Evolutionary conservation across 2,329 filamentous ascomycete genomes (phyloP), one percentile per base, ranked within the genome.

Genomic region (Pyricularia sp.): DNA sequence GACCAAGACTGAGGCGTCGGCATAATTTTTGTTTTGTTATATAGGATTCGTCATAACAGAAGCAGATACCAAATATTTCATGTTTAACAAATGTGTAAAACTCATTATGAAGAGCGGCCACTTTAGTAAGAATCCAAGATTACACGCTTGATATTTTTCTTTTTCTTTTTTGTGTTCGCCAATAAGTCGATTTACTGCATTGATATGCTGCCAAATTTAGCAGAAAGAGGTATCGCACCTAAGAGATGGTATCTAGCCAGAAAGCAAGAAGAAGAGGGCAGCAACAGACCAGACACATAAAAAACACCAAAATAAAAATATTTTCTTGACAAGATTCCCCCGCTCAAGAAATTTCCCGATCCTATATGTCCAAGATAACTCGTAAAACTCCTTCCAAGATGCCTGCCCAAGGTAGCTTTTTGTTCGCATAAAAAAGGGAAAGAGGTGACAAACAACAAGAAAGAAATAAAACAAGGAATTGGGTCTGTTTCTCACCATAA

Each of bases 1-100:
- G 68, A 81, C 79, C 70, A 81, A 81, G 73, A 79, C 76, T 72
- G 75, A 71, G 10, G 64, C 68, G 20, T 28, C 25, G 10, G 50
- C 50, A 7, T 58, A 66, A 28, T 17, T 64, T 17, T 26, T 23
- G 7, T 23, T 36, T 3, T 33, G 20, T 33, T 33, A 14, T 36
- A 30, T 6, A 36, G 33, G 12, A 36, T 50, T n/a, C 36, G 12
- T 42, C 42, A 9, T 50, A 7, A 50, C 20, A 50, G 42, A 50
- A 50, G 42, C 42, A 50, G 14, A 50, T 50, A 50, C 42, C 42
- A 50, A 20, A 50, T n/a, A 20, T 20, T 50, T 20, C 17, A n/a
- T 50, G 4, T 36, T 36, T 36, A 36, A 14, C 33, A 36, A 36
- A 12, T 36, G 4, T 14, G n/a, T 4, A 3, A 36, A 14, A 12